Evolutionary conservation across 768 basidiomycete species (phyloP), one percentile per base, ranked within the genome.

Genomic region (Termitomyces sp.): DNA sequence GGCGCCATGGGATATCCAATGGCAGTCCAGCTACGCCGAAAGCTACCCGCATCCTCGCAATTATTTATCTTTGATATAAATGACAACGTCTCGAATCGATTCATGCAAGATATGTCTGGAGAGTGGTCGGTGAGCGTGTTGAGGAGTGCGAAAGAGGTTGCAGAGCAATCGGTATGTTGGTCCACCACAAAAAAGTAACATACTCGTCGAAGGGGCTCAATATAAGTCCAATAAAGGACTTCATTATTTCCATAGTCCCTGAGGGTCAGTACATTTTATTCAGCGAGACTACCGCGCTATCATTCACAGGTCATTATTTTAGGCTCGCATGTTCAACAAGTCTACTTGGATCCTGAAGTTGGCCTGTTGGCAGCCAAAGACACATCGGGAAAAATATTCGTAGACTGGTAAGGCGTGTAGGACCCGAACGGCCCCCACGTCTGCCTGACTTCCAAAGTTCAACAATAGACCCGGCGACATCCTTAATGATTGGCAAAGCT

Each of bases 1-100:
- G 75, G 75, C 11, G 74, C 74, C 1, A 76, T 77, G 75, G 74
- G 74, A 3, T 74, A 70, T 59, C 76, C 74, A 0, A 76, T 77
- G 76, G 74, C 72, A 6, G 58, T 60, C 26, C 71, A 71, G 42
- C 58, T 77, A 9, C 66, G 68, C 12, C 63, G 62, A 45, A 71
- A 70, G 45, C 52, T 71, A 10, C 66, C 69, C 7, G 22, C 21
- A 2, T 58, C 65, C n/a, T 62, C 60, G 17, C 46, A 57, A 9
- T 40, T 77, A 41, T 58, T 57, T 42, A 66, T 76, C 15, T 76
- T 70, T 48, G 76, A 77, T 57, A 60, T 75, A 12, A 66, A 75
- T 56, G 11, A 45, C 2, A 26, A 41, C 0, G 66, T 64, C 2
- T 57, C 70, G 46, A 48, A 67, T 14, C 63, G 61, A 17, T 75